Evolutionary conservation across 1,284 basidiomycete genomes (phyloP).

Genomic region (Meripilus lineatus): DNA sequence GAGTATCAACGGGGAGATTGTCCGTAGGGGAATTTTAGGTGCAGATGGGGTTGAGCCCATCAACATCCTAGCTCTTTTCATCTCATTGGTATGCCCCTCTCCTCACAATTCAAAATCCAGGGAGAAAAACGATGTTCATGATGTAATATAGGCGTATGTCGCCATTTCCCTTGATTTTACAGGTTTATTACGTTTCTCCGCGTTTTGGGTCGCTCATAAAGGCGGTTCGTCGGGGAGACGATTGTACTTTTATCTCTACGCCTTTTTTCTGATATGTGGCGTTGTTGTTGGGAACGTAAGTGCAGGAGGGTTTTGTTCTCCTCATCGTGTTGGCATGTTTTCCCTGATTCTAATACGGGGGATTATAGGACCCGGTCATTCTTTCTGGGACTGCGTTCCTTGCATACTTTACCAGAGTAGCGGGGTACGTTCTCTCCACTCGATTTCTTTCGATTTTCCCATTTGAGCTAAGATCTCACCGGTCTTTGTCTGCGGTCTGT

Average conservation of each 20-base stretch:
- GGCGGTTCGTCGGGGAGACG: conserved; percentile 67
- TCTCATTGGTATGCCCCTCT: conserved; percentile 54
- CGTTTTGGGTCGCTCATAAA: conserved; percentile 81
- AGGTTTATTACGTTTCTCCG: conserved; percentile 82
- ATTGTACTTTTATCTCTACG: conserved; percentile 46
- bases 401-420: conserved; percentile 78
- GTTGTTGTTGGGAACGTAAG: conserved; percentile 78
- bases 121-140: not conserved
- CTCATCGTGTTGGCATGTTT: not conserved
- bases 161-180: conserved; percentile 90
- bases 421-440: conserved; percentile 45
- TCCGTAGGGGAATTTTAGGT: conserved; percentile 72
- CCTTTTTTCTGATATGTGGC: conserved; percentile 57
- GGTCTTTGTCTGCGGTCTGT: not conserved
- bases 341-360: too few species aligned
- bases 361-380: conserved; percentile 76
- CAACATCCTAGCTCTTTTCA: conserved; percentile 91
- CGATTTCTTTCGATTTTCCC: conserved; percentile 31
- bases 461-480: not conserved
- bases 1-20: conserved; percentile 59
- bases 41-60: conserved; percentile 82
- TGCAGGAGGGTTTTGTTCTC: conserved; percentile 2
- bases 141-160: conserved; percentile 72
- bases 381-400: conserved; percentile 84
- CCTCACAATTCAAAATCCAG: not conserved